A percentile compares a stretch with the other conserved stretches of the same genome.
Conservation (phyloP, 148 eudicot genomes). For the Rhododendron simsii region DNA sequence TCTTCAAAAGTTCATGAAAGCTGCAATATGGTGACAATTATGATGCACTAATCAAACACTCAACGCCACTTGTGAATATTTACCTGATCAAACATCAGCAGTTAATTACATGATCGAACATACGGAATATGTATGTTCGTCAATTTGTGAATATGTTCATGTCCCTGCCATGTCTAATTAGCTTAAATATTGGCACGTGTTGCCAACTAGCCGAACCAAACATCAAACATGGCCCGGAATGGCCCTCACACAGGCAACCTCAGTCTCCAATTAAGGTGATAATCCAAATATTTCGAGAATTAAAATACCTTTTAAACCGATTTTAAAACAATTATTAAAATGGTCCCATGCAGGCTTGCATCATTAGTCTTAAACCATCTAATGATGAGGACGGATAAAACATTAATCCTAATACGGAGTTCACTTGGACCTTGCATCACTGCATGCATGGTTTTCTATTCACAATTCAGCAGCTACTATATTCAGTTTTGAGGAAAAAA, state of each 20-base stretch:
- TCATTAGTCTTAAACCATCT: neutral
- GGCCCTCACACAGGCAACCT: neutral
- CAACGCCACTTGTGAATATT: neutral
- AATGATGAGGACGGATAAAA: neutral
- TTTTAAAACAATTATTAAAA: neutral
- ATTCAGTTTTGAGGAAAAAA: neutral
- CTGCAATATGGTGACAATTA: neutral
- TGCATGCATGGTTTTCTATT: neutral
- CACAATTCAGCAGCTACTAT: neutral
- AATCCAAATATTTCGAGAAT: neutral
- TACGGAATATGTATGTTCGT: too few relatives aligned
- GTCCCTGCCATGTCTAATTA: neutral
- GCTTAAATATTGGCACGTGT: neutral
- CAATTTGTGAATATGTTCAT: neutral
- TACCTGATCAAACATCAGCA: neutral
- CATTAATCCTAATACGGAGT: neutral
- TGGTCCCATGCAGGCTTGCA: neutral
- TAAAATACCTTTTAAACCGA: neutral
- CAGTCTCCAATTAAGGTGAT: neutral
- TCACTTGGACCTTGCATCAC: neutral
- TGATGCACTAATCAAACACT: neutral
- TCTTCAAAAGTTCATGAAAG: neutral
- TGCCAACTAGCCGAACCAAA: neutral
- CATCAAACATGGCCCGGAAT: neutral
- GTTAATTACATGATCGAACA: neutral